Base-by-base conservation (phyloP, 805 yeast species). In the Starmerella cellae region DNA sequence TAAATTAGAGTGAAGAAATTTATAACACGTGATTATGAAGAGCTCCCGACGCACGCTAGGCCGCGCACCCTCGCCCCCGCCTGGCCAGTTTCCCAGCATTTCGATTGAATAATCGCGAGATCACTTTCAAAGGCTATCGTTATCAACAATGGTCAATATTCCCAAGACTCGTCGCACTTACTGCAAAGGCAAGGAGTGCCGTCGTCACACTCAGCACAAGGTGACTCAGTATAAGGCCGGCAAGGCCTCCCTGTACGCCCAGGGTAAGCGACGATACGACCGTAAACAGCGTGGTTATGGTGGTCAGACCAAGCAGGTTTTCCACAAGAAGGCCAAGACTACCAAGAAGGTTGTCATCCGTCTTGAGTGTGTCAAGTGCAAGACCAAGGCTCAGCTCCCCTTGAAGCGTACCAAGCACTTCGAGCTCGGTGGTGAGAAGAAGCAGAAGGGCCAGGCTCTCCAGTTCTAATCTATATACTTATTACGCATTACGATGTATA, bases 181-280 rank as follows among this genome's bases (percentile, higher is more conserved):
- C 85, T 91, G 99, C 78, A 88, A 87, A 77, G 96, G 96, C 76
- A 91, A 82, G 77, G 77, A 77, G 68, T 91, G 99, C 80, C 82
- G 94, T 67, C 84, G 85, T 75, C 98, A 91, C 91, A 88, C 97
- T 66, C 96, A 85, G 75, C 98, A 91, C 94, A 91, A 88, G 79
- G 98, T 91, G 67, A 88, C 99, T 72, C 99, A 91, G 78, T 91
- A 91, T 93, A 91, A 91, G 68, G 95, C 97, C 69, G 98, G 99
- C 75, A 91, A 91, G 78, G 97, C 98, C 69, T 88, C 97, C 57
- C 79, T 87, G 64, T 85, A 78, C 68, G 95, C 97, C 62, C 97
- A 91, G 77, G 99, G 99, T 81, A 91, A 93, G 88, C 85, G 99
- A 79, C 87, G 99, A 79, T 91, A 91, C 77, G 98, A 91, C 88